These are phyloP conservation scores for Ophiocordyceps camponoti-rufipedis DNA, from an alignment of 2,329 filamentous ascomycete genomes.

Conservation along the genomic window DNA sequence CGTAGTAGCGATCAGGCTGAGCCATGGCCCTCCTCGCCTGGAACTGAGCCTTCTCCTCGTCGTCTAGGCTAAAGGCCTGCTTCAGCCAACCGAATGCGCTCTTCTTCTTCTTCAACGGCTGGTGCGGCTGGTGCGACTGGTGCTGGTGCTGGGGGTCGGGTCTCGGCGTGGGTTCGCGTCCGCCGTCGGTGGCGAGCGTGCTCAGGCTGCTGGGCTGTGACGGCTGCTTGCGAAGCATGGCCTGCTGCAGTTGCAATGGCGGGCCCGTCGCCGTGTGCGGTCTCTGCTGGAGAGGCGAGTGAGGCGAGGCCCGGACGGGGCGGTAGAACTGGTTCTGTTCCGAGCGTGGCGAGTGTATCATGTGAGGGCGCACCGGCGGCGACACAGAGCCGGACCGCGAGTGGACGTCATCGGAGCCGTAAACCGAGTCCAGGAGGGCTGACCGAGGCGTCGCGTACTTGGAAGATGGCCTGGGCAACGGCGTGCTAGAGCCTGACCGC, in stretches of 20 bases:
- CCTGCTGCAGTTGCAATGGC: slow-evolving; percentile 8
- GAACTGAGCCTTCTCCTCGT: slow-evolving; percentile 42
- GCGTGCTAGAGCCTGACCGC: slow-evolving; percentile 7
- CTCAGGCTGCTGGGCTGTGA: slow-evolving; percentile 36
- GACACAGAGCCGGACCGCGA: slow-evolving; percentile 13
- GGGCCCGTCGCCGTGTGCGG: slow-evolving; percentile 30
- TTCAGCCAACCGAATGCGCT: slow-evolving; percentile 52
- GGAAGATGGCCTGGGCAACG: slow-evolving; percentile 10
- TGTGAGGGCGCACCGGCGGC: slow-evolving; percentile 6
- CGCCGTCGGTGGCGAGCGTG: slow-evolving; percentile 27
- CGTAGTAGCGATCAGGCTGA: slow-evolving; percentile 28
- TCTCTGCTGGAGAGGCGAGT: slow-evolving; percentile 43
- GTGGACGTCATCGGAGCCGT: slow-evolving; percentile 27
- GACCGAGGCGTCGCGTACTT: slow-evolving; percentile 15
- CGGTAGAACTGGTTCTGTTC: slow-evolving; percentile 35
- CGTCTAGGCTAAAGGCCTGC: slow-evolving; percentile 47
- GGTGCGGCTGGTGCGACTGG: slow-evolving; percentile 10
- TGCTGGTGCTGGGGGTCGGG: not conserved
- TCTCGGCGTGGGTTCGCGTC: slow-evolving; percentile 10
- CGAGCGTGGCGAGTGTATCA: slow-evolving; percentile 15
- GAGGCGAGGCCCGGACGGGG: slow-evolving; percentile 42
- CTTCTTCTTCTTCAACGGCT: slow-evolving; percentile 44
- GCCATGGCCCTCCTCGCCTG: slow-evolving; percentile 33
- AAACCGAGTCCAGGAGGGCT: slow-evolving; percentile 23
- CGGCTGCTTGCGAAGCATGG: slow-evolving; percentile 26